Percentiles rank a stretch among this genome's conserved stretches.
phyloP scores from a whole-genome alignment of 768 basidiomycete genomes.

The Suillus clintonianus region DNA sequence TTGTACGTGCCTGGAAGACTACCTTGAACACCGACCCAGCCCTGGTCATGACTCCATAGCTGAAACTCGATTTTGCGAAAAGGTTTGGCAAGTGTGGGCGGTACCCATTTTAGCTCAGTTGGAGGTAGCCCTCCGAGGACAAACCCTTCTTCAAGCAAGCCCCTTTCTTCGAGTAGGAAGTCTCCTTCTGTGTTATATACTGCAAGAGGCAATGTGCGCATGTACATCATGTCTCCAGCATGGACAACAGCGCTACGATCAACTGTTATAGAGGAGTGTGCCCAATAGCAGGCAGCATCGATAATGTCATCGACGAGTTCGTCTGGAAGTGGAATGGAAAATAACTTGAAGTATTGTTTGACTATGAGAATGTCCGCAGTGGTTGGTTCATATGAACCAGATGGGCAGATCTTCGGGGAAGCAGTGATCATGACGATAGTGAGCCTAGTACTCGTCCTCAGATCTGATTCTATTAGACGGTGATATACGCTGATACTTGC shows the following conservation, averaged over 20 bases:
- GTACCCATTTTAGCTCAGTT: neutral
- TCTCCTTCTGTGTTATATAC: conserved; percentile 2
- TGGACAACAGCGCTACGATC: neutral
- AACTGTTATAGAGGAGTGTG: neutral
- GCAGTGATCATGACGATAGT: neutral
- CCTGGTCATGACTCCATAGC: conserved; percentile 8
- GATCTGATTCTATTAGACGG: neutral
- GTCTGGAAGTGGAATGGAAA: neutral
- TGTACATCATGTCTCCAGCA: neutral
- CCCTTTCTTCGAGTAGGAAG: neutral
- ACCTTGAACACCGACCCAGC: neutral
- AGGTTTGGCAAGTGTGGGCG: neutral
- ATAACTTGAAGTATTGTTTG: conserved; percentile 1
- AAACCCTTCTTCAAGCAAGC: neutral
- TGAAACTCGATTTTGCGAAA: conserved; percentile 7
- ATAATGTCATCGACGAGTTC: conserved; percentile 4
- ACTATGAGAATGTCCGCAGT: conserved; percentile 6
- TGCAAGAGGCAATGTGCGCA: conserved; percentile 10
- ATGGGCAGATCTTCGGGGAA: neutral
- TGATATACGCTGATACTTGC: neutral
- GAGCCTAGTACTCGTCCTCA: neutral
- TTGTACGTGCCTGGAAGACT: neutral
- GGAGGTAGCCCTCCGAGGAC: neutral
- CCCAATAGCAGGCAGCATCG: conserved; percentile 34
- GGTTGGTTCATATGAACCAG: conserved; percentile 1